Percentiles rank a stretch among this genome's conserved stretches.
Conservation (phyloP, 257 asterid species). For the Osmanthus fragrans region DNA sequence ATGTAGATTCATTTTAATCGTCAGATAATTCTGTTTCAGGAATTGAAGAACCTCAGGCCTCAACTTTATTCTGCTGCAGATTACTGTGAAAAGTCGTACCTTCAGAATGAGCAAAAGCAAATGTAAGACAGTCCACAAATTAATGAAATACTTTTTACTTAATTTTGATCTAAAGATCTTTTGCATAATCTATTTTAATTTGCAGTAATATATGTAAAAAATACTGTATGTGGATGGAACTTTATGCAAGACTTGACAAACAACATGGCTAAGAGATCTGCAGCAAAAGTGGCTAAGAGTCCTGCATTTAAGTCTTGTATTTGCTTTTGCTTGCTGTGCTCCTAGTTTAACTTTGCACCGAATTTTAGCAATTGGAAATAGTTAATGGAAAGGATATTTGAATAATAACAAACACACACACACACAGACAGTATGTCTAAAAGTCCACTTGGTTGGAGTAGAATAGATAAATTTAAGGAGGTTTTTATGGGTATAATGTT, state of each 20-base stretch:
- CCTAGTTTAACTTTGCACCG: background rate
- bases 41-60: slow-evolving; percentile 89
- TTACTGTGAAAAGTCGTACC: slow-evolving; percentile 87
- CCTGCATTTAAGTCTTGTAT: background rate
- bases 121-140: slow-evolving; percentile 47
- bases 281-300: background rate
- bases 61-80: slow-evolving; percentile 97
- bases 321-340: background rate
- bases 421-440: background rate
- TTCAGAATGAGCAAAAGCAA: slow-evolving; percentile 85
- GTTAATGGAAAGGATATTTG: background rate
- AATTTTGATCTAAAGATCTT: slow-evolving; percentile 5
- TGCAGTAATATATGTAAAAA: slow-evolving; percentile 6
- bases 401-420: background rate
- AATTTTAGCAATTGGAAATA: background rate
- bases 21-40: slow-evolving; percentile 49
- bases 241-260: background rate
- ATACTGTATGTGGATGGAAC: slow-evolving; percentile 31
- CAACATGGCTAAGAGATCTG: background rate
- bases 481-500: background rate
- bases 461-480: background rate
- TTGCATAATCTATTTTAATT: slow-evolving; percentile 13
- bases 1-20: slow-evolving; percentile 10
- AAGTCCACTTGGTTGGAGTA: background rate
- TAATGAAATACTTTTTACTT: slow-evolving; percentile 10